Conservation (phyloP, 169 alveolate genomes). For the Plasmodium vivax region DNA sequence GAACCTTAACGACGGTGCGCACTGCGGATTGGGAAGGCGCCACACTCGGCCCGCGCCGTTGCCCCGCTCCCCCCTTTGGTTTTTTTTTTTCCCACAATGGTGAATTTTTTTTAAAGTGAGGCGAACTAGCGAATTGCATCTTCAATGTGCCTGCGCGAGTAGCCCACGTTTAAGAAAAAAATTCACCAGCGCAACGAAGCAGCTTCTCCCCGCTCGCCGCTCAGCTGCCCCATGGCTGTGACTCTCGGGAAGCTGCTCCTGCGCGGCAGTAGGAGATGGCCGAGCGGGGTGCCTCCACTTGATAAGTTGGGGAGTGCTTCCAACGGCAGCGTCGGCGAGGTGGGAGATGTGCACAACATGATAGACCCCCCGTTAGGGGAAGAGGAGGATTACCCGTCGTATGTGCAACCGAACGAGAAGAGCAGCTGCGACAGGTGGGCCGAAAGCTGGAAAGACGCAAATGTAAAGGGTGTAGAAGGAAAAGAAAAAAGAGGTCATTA, state of each 20-base stretch:
- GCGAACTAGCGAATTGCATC: not conserved
- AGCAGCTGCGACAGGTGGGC: slow-evolving; percentile 15
- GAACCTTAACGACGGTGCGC: not conserved
- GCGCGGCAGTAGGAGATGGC: slow-evolving; percentile 11
- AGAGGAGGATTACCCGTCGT: slow-evolving; percentile 35
- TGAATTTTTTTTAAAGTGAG: not conserved
- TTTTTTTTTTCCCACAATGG: not conserved
- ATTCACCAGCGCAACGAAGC: not conserved
- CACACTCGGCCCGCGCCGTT: not conserved
- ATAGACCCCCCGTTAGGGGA: slow-evolving; percentile 43
- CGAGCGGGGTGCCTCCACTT: not conserved
- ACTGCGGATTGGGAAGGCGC: not conserved
- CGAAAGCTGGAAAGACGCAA: slow-evolving; percentile 4
- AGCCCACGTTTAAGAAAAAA: not conserved
- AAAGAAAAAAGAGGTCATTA: not conserved
- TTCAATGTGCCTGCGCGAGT: not conserved
- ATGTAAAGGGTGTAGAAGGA: not conserved
- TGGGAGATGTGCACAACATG: not conserved
- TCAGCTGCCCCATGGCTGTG: not conserved
- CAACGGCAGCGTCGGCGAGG: not conserved
- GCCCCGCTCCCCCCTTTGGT: not conserved
- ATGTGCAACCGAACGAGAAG: slow-evolving; percentile 55
- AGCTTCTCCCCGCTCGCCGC: not conserved
- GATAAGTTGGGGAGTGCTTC: not conserved
- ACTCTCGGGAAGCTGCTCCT: not conserved